These are phyloP conservation scores for Oxyria digyna DNA, from an alignment of 148 eudicot species.

Conservation along the genomic window DNA sequence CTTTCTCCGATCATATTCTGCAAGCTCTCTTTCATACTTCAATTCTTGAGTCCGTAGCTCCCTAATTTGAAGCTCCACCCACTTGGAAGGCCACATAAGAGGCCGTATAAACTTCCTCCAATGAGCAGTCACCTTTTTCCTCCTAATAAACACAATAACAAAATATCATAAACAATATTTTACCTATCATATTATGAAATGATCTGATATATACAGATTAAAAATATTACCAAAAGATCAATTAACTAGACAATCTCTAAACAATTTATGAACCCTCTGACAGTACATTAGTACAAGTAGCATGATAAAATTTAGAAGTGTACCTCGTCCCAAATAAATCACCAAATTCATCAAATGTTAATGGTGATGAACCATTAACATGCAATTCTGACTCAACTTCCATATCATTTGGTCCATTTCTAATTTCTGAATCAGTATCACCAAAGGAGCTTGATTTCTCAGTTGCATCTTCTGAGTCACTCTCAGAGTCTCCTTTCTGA, in stretches of 20 bases:
- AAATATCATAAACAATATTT: background rate
- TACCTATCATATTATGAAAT: background rate
- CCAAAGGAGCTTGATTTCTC: constrained; percentile 57
- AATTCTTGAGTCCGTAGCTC: constrained; percentile 29
- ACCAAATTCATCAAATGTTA: constrained; percentile 19
- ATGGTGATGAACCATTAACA: constrained; percentile 21
- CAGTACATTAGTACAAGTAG: background rate
- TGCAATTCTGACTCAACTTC: constrained; percentile 28
- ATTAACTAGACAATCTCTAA: background rate
- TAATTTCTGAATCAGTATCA: constrained; percentile 16
- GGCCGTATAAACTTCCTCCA: constrained; percentile 66
- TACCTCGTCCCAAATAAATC: constrained; percentile 28
- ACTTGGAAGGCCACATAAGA: constrained; percentile 67
- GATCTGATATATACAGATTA: background rate
- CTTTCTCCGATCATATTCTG: constrained; percentile 26
- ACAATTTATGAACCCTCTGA: background rate
- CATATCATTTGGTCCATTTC: constrained; percentile 19
- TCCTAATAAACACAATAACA: constrained; percentile 22
- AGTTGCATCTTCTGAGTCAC: constrained; percentile 21
- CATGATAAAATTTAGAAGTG: background rate
- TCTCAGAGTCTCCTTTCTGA: constrained; percentile 15
- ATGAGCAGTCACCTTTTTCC: constrained; percentile 52
- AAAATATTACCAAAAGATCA: background rate
- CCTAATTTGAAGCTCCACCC: constrained; percentile 61
- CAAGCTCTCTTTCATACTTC: constrained; percentile 44